Evolutionary conservation across 768 basidiomycete species (phyloP), one percentile per base, ranked within the genome.

Genomic region (Leccinum subgranulosum): DNA sequence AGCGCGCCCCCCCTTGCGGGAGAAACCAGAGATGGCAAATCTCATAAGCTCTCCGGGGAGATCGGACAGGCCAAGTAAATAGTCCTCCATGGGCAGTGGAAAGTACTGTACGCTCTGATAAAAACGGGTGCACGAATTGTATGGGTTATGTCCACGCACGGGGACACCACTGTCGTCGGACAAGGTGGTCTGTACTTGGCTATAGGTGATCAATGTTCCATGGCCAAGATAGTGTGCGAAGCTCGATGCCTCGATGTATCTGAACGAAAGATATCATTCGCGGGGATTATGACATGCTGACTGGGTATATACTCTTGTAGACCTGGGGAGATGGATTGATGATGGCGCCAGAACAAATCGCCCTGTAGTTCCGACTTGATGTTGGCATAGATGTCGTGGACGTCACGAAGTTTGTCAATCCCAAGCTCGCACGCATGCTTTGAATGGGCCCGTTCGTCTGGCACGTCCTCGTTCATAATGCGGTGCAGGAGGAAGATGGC

Each of bases 41-140:
- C 96, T 83, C 97, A 98, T 98, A 25, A 98, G 83, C 74, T 99
- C 97, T 46, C 97, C 97, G 0, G 94, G 97, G 21, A 99, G 80
- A 73, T 99, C 97, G 7, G 92, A 91, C 28, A 98, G 74, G 6
- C 97, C 97, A 3, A 98, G 83, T 14, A 98, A 77, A 68, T 97
- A 98, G 68, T 98, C 95, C 41, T 88, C 85, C 33, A 84, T 69
- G 9, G 92, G 80, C 31, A 95, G 69, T 4, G 85, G 83, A 64
- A 94, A 88, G 61, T 82, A 89, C 94, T 96, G 69, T n/a, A 14
- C 4, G 1, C 33, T 31, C 56, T 19, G 52, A 54, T 57, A 49
- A 61, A 58, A 14, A 53, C 14, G 52, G 41, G 41, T 31, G 31
- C n/a, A 53, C 10, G n/a, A 33, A 36, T 54, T 47, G 55, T 54